Evolutionary conservation across 2,329 filamentous ascomycete genomes (phyloP), one percentile per base, ranked within the genome.

Genomic region (Dothidotthia symphoricarpi): DNA sequence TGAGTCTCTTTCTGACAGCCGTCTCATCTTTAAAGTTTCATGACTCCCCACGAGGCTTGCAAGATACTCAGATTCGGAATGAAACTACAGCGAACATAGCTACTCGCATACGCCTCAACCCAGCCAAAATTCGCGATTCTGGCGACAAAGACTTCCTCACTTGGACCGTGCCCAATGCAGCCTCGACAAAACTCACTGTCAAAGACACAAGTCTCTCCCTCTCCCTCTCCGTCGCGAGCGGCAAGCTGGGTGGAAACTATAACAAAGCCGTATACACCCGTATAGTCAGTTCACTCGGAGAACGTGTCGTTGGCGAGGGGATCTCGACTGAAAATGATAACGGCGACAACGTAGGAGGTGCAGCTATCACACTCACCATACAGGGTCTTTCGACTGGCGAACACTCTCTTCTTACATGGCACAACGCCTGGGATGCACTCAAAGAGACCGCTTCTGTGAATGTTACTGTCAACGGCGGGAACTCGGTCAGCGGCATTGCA

Each of bases 381-480:
- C 51, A 45, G 17, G 60, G 59, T 2, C 47, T 64, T 3, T 16
- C 53, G 2, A 34, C 50, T n/a, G 61, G 61, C 9, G 38, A 52
- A 9, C 61, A 64, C 29, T 53, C 48, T 3, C 40, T 63, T 6
- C 32, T 61, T 14, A 43, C 61, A 5, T 64, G 51, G 49, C 59
- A 63, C 36, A 64, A 64, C 28, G 54, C 52, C 2, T 63, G 60
- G 61, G 59, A 64, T 27, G 40, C 41, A 4, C 29, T 63, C 16
- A 33, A 40, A 7, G 17, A 33, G n/a, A 40, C 46, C 2, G 53
- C 59, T 6, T 43, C 40, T 5, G 33, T 64, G 2, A 44, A 46
- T 6, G 41, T 64, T n/a, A 43, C 50, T 3, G 56, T 55, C 2
- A 49, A 59, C 34, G 59, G 59, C 3, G 38, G 49, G 24, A 31